A percentile compares a stretch with the other conserved stretches of the same genome.
These are phyloP conservation scores for Amyloporia xantha DNA, from an alignment of 768 basidiomycete species.

Conservation along the genomic window DNA sequence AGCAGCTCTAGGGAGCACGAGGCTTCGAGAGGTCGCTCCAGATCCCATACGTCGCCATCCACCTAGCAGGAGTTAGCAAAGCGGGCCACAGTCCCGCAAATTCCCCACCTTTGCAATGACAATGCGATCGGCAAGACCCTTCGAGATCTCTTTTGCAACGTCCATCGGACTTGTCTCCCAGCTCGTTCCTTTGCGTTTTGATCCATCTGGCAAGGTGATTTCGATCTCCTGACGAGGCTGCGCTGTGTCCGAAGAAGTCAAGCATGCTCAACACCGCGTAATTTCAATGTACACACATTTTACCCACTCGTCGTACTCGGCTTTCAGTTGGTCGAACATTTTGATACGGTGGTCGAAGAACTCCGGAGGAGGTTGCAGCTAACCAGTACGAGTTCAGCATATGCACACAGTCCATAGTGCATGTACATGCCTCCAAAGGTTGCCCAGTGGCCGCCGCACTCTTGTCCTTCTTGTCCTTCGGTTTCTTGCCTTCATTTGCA, in stretches of 20 bases:
- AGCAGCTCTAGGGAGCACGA: slow-evolving; percentile 77
- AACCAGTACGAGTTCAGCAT: slow-evolving; percentile 3
- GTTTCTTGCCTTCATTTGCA: slow-evolving; percentile 21
- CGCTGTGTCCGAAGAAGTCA: slow-evolving; percentile 33
- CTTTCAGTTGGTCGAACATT: slow-evolving; percentile 83
- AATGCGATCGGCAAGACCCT: slow-evolving; percentile 78
- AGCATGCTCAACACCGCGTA: no score
- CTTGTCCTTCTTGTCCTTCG: slow-evolving; percentile 37
- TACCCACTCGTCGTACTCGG: slow-evolving; percentile 74
- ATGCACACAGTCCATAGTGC: background rate
- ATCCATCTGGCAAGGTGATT: slow-evolving; percentile 83
- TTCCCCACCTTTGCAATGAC: slow-evolving; percentile 92
- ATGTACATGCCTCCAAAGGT: slow-evolving; percentile 68
- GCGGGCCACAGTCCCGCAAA: background rate
- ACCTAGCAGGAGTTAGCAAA: slow-evolving; percentile 41
- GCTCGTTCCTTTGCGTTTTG: slow-evolving; percentile 73
- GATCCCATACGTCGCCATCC: slow-evolving; percentile 84
- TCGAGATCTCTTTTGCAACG: slow-evolving; percentile 81
- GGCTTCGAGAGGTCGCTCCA: slow-evolving; percentile 88
- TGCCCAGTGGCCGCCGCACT: slow-evolving; percentile 33
- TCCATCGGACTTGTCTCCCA: slow-evolving; percentile 96
- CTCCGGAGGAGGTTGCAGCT: slow-evolving; percentile 79
- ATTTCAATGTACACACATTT: slow-evolving; percentile 66
- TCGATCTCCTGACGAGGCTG: slow-evolving; percentile 81
- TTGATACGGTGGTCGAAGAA: slow-evolving; percentile 88